These are phyloP conservation scores for Rubus idaeus DNA, from an alignment of 306 rosid genomes.

Conservation along the genomic window DNA sequence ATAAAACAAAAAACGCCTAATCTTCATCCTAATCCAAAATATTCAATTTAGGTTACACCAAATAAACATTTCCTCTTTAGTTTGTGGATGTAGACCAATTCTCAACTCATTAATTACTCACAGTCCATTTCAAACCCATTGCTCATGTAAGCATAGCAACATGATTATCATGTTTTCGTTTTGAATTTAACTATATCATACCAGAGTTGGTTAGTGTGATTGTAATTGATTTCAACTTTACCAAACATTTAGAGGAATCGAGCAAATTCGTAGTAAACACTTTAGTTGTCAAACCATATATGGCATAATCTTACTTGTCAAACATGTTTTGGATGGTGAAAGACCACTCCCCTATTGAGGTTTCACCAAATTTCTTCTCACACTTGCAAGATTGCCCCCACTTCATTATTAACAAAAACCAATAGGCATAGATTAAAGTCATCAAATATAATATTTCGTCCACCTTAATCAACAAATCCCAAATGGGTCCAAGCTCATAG, in stretches of 20 bases:
- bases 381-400: not conserved
- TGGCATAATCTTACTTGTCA: not conserved
- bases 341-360: not conserved
- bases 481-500: not conserved
- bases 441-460: conserved; percentile 1
- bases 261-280: not conserved
- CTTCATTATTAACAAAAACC: not conserved
- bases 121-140: not conserved
- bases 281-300: not conserved
- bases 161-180: not conserved
- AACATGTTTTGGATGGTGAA: not conserved
- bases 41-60: not conserved
- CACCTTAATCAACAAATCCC: too few species aligned
- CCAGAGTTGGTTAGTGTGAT: not conserved
- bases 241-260: conserved; percentile 14
- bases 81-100: not conserved
- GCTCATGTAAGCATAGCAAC: not conserved
- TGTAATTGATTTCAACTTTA: not conserved
- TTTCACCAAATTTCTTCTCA: not conserved
- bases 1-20: not conserved
- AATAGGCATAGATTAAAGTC: not conserved
- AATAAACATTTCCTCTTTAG: not conserved
- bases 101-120: not conserved
- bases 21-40: not conserved
- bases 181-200: not conserved